Evolutionary conservation across 208 protist genomes (phyloP).

Genomic region (Crithidia expoeki): DNA sequence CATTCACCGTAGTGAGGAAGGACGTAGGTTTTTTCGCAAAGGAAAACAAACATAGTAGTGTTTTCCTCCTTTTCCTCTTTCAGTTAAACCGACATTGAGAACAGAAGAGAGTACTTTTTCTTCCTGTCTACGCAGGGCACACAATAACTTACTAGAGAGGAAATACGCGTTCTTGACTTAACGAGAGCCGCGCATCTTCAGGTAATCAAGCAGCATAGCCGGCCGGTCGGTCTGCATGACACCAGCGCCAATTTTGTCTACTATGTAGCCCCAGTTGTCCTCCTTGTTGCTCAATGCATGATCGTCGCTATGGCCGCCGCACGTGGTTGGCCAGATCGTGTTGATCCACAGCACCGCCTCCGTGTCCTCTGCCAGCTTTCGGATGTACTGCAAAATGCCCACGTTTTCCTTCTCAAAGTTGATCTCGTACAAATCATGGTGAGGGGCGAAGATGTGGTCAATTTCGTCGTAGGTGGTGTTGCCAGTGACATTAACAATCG

Average conservation of each 20-base stretch:
- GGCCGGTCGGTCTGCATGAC: slow-evolving; percentile 71
- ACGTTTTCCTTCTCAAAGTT: slow-evolving; percentile 60
- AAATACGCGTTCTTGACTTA: slow-evolving; percentile 4
- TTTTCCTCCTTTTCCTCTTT: neutral
- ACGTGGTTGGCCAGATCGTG: slow-evolving; percentile 68
- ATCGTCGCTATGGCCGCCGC: slow-evolving; percentile 69
- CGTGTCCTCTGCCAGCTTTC: slow-evolving; percentile 34
- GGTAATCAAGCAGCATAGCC: slow-evolving; percentile 54
- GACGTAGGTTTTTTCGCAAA: neutral
- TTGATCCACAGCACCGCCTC: slow-evolving; percentile 63
- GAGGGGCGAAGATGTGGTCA: slow-evolving; percentile 31
- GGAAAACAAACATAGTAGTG: too few relatives aligned
- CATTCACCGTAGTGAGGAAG: neutral
- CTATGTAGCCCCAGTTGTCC: slow-evolving; percentile 60
- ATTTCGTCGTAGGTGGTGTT: slow-evolving; percentile 48
- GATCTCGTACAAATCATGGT: slow-evolving; percentile 58
- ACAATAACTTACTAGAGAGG: slow-evolving; percentile 5
- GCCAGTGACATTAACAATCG: slow-evolving; percentile 48
- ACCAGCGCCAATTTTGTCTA: slow-evolving; percentile 47
- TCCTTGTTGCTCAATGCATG: slow-evolving; percentile 56
- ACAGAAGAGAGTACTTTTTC: slow-evolving; percentile 2
- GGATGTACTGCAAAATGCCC: slow-evolving; percentile 39
- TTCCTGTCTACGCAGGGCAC: neutral
- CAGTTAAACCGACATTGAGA: neutral
- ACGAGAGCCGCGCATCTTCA: slow-evolving; percentile 35